phyloP scores from a whole-genome alignment of 164 flowering plant species.

The Berberis thunbergii region DNA sequence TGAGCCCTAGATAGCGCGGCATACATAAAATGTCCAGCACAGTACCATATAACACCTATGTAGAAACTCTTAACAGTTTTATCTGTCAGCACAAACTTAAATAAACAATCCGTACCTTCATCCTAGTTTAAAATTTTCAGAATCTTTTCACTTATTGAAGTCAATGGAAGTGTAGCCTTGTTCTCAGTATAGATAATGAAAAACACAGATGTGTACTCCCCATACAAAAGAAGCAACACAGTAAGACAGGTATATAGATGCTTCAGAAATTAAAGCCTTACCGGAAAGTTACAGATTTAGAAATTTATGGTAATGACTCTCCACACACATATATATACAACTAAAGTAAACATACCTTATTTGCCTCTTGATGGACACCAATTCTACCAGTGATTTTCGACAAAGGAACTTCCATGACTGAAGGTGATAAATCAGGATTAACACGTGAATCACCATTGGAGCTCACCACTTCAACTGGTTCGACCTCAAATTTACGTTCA shows the following conservation, averaged over 20 bases:
- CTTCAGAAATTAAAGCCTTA: not conserved
- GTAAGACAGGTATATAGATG: not conserved
- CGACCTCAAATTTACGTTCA: constrained; percentile 73
- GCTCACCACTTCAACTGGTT: constrained; percentile 81
- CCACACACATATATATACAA: not conserved
- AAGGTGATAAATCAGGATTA: constrained; percentile 71
- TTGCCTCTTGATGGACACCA: constrained; percentile 60
- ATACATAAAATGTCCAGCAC: no score
- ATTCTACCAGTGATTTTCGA: constrained; percentile 61
- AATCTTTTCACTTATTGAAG: no score
- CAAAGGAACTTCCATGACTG: constrained; percentile 65
- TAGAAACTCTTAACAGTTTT: no score
- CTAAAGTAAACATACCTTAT: constrained; percentile 37
- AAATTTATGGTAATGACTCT: not conserved
- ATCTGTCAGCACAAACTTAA: no score
- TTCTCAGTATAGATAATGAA: not conserved
- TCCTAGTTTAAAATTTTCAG: no score
- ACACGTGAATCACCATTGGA: constrained; percentile 44
- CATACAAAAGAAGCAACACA: not conserved
- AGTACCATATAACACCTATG: no score
- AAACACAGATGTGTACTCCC: not conserved
- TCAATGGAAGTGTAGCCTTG: no score
- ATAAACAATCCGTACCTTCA: no score
- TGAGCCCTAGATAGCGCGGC: no score
- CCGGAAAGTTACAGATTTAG: not conserved